Conservation (phyloP, 345 rosid genomes). For the Arabidopsis arenosa region DNA sequence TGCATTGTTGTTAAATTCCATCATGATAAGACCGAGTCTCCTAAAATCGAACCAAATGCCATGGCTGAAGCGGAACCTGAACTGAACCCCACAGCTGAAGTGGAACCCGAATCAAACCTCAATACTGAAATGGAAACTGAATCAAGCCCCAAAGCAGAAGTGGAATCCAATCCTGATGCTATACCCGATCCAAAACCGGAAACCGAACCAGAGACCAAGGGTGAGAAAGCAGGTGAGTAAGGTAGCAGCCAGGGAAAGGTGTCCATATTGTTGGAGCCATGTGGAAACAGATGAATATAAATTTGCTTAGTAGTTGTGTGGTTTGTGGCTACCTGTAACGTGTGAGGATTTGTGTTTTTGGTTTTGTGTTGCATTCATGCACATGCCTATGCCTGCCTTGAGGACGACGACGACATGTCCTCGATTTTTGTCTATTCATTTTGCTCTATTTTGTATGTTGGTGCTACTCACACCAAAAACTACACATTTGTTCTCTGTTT, state of each 20-base stretch:
- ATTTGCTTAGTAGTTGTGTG: conserved; percentile 41
- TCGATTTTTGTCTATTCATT: conserved; percentile 46
- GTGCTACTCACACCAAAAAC: conserved; percentile 26
- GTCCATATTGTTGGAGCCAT: conserved; percentile 7
- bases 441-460: conserved; percentile 32
- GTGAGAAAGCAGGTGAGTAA: conserved; percentile 40
- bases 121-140: conserved; percentile 21
- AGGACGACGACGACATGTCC: conserved; percentile 34
- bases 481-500: conserved; percentile 9
- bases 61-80: conserved; percentile 15
- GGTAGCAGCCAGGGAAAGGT: conserved; percentile 4
- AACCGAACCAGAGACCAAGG: conserved; percentile 29
- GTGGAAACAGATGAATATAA: conserved; percentile 31
- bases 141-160: conserved; percentile 22
- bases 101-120: conserved; percentile 15
- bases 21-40: conserved; percentile 53
- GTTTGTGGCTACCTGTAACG: conserved; percentile 31
- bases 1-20: conserved; percentile 90
- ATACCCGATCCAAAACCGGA: conserved; percentile 6
- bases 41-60: conserved; percentile 28
- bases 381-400: conserved; percentile 34
- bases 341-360: conserved; percentile 41
- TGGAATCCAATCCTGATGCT: conserved; percentile 18
- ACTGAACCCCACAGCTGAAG: conserved; percentile 20
- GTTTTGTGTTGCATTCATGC: conserved; percentile 33